A percentile compares a stretch with the other conserved stretches of the same genome.
phyloP scores from a whole-genome alignment of 768 basidiomycete species.

The Pleurotus sapidus region DNA sequence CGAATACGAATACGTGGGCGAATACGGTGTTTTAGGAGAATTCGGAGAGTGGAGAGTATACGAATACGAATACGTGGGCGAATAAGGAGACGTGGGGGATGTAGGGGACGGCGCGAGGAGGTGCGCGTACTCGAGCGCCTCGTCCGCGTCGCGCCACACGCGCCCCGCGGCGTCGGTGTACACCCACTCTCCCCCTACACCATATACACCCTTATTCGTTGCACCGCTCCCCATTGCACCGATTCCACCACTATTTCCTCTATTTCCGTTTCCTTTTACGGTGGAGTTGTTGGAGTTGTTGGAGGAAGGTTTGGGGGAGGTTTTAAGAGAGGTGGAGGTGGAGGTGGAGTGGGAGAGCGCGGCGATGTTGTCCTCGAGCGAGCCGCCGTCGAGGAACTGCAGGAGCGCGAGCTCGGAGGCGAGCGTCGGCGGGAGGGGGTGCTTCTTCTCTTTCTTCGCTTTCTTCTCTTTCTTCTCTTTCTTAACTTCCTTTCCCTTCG shows the following conservation, averaged over 20 bases:
- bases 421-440: conserved; percentile 45
- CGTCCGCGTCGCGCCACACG: conserved; percentile 71
- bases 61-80: neutral
- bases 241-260: too few relatives aligned
- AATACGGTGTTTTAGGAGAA: too few relatives aligned
- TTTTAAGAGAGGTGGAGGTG: too few relatives aligned
- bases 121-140: conserved; percentile 66
- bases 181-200: conserved; percentile 41
- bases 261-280: too few relatives aligned
- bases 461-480: neutral
- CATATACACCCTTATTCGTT: neutral
- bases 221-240: too few relatives aligned
- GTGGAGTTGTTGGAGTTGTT: too few relatives aligned
- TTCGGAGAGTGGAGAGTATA: too few relatives aligned
- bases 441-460: neutral
- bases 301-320: too few relatives aligned
- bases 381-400: conserved; percentile 69
- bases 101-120: conserved; percentile 34
- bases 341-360: too few relatives aligned
- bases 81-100: neutral
- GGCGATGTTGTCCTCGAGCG: conserved; percentile 44
- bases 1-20: too few relatives aligned
- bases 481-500: conserved; percentile 30
- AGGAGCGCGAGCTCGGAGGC: conserved; percentile 65
- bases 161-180: conserved; percentile 61